Conservation (phyloP, 768 basidiomycete genomes). For the Crepidotus variabilis region DNA sequence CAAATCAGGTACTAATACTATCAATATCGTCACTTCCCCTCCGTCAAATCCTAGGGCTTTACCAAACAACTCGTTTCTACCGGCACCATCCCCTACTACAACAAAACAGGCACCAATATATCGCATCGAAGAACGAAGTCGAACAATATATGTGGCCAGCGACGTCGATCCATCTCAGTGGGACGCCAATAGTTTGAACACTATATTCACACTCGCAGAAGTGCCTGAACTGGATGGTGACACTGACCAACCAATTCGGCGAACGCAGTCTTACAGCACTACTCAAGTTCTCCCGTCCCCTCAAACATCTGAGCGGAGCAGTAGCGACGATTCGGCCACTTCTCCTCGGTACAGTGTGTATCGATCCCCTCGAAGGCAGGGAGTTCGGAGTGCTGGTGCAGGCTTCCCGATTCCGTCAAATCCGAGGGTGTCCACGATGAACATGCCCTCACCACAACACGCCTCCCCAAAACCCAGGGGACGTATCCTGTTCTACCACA, state of each 20-base stretch:
- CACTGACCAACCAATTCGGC: constrained; percentile 25
- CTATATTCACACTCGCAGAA: constrained; percentile 36
- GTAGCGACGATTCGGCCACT: constrained; percentile 11
- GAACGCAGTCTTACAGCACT: constrained; percentile 27
- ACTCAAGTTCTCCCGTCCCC: constrained; percentile 23
- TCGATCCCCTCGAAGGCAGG: constrained; percentile 18
- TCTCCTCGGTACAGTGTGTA: constrained; percentile 21
- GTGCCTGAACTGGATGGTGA: constrained; percentile 22
- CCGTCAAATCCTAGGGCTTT: constrained; percentile 20
- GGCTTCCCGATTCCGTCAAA: constrained; percentile 9
- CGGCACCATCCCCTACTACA: constrained; percentile 23
- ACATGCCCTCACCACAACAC: constrained; percentile 3
- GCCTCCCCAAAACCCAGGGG: constrained; percentile 23
- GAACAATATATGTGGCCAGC: constrained; percentile 42
- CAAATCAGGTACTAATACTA: constrained; percentile 31
- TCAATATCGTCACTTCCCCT: constrained; percentile 35
- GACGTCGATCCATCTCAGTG: constrained; percentile 40
- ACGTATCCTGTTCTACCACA: constrained; percentile 61
- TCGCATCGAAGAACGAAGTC: constrained; percentile 44
- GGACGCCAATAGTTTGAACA: constrained; percentile 34
- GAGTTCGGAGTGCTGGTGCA: constrained; percentile 17
- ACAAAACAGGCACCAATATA: constrained; percentile 32
- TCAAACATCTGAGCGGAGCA: constrained; percentile 13
- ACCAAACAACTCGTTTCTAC: constrained; percentile 14
- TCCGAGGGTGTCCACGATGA: constrained; percentile 2